A percentile compares a stretch with the other conserved stretches of the same genome.
Evolutionary conservation across 768 basidiomycete genomes (phyloP).

Genomic region (Lactarius vividus): DNA sequence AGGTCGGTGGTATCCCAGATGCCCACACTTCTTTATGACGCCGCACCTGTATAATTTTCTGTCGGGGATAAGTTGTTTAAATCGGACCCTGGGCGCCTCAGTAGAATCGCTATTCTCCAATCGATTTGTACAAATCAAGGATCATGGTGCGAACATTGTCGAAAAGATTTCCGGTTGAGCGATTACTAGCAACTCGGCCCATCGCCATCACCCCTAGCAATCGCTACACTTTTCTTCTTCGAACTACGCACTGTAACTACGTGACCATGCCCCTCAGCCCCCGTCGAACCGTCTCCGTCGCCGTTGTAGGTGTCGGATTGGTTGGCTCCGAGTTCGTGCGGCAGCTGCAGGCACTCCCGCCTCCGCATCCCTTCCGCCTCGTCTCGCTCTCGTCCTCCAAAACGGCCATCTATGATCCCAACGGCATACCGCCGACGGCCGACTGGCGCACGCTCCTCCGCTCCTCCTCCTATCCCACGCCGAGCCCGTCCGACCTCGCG

Average conservation of each 20-base stretch:
- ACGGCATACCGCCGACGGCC: conserved; percentile 41
- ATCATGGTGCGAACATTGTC: conserved; percentile 3
- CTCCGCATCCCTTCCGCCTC: conserved; percentile 57
- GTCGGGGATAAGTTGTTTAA: not conserved
- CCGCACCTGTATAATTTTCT: not conserved
- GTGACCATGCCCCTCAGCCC: conserved; percentile 7
- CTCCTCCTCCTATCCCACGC: conserved; percentile 41
- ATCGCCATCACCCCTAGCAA: not conserved
- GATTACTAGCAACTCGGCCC: not conserved
- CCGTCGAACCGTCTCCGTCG: conserved; percentile 46
- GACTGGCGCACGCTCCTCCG: conserved; percentile 50
- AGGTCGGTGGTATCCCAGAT: not conserved
- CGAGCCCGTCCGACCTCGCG: conserved; percentile 42
- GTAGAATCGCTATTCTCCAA: not conserved
- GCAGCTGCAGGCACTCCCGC: conserved; percentile 70
- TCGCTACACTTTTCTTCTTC: not conserved
- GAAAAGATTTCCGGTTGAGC: not conserved
- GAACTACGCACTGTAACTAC: not conserved
- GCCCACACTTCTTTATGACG: not conserved
- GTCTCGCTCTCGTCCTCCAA: conserved; percentile 70
- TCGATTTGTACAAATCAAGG: not conserved
- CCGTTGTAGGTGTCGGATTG: conserved; percentile 87
- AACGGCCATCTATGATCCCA: conserved; percentile 52
- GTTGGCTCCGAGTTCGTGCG: conserved; percentile 86
- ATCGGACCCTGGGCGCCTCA: not conserved